Base-by-base conservation (phyloP, 768 basidiomycete species). In the Collybiopsis luxurians region DNA sequence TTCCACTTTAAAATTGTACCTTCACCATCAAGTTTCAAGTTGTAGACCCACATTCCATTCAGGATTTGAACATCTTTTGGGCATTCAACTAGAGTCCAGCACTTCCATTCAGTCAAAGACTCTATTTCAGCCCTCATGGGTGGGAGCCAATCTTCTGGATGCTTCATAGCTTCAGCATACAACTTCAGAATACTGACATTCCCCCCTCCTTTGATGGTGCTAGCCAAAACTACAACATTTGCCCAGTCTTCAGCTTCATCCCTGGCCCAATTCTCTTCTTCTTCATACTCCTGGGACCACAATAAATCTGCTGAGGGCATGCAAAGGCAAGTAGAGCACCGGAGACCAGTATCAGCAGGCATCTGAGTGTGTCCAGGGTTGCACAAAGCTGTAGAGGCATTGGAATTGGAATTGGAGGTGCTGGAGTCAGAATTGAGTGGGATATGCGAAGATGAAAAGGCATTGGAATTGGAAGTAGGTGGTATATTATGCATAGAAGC, bases 1-100 rank as follows among this genome's bases (percentile, higher is more conserved):
- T 75, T 74, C 60, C 66, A 62, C 2, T 61, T 48, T 2, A 47
- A 42, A 26, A 71, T 51, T 0, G 45, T 54, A 13, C 72, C 71
- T 6, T 61, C 27, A 7, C 56, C 57, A 50, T 72, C 63, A 26
- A 55, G 34, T 55, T 75, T 75, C 10, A 60, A 30, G 30, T 59
- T 61, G 58, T 64, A 73, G 10, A 65, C 60, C 64, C 64, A 64
- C 57, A 63, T 68, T 2, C 63, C 62, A 0, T 36, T 47, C 0
- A 68, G 24, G 0, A 61, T 30, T 1, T 60, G 57, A 2, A 54
- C 5, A 5, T 53, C 23, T 9, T 6, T 6, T 19, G 42, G 42
- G 6, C 17, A n/a, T 5, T 44, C 42, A 5, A 44, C 42, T 44
- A 44, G 42, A 6, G 17, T 24, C 42, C 42, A 44, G 24, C 42